Base-by-base conservation (phyloP, 352 stramenopile genomes). In the Pythium brachiatum region DNA sequence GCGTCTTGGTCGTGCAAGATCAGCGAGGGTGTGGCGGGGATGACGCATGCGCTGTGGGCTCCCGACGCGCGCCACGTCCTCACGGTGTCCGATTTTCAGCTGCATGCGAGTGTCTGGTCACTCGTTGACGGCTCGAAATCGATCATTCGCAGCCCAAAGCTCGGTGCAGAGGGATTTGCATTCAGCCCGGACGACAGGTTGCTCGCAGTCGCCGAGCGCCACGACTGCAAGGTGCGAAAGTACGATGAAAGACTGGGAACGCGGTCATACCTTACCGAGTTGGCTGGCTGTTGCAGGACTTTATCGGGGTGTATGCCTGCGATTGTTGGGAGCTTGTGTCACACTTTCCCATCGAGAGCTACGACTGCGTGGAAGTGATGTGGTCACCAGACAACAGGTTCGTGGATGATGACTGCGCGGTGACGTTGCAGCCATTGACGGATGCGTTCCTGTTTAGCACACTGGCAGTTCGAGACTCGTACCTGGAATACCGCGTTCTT, bases 81-180 rank as follows among this genome's bases (percentile, higher is more conserved):
- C 54, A 93, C 83, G 0, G 79, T 94, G 13, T 87, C 85, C n/a
- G 86, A 94, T 66, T 94, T 94, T 51, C 83, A 90, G 60, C 66
- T 94, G 23, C 84, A 93, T 51, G 83, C 81, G 25, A 93, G 80
- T 2, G 81, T 94, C 29, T 94, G 86, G 86, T 92, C 81, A 20
- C 70, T 94, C 5, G 43, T 74, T n/a, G 77, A 91, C 53, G 62
- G 74, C 7, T 76, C 77, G 21, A 79, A 85, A 25, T 87, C 73
- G 26, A 74, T 76, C 43, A 88, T 93, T 54, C 73, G 80, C 6
- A 75, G 73, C 48, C 86, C 86, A 9, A 94, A 94, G 56, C 73
- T 94, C 41, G 70, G 70, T 9, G 77, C 60, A 3, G 81, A 92
- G 3, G 86, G 83, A 0, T 74, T 94, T 38, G 66, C 74, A 15